A percentile compares a stretch with the other conserved stretches of the same genome.
phyloP scores from a whole-genome alignment of 2,329 filamentous ascomycete genomes.

The Penicillium frequentans region DNA sequence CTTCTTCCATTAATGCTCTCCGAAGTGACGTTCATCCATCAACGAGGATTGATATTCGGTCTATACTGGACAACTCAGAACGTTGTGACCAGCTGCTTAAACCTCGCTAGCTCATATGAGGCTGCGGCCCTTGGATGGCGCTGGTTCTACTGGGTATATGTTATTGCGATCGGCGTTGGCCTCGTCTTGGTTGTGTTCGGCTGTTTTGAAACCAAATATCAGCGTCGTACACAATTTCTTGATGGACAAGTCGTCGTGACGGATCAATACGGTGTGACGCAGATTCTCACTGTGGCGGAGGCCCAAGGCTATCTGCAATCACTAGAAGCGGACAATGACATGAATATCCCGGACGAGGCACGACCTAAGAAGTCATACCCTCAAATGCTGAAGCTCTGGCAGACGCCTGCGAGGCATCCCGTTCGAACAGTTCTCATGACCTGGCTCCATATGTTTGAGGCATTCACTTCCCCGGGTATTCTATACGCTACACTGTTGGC shows the following conservation, averaged over 20 bases:
- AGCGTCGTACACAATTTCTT: conserved; percentile 33
- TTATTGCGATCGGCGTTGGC: conserved; percentile 35
- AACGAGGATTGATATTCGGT: conserved; percentile 38
- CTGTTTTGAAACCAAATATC: conserved; percentile 43
- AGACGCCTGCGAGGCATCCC: conserved; percentile 13
- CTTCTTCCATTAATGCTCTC: conserved; percentile 42
- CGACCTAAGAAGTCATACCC: conserved; percentile 10
- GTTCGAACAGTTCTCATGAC: conserved; percentile 10
- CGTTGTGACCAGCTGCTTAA: conserved; percentile 32
- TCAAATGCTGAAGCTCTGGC: conserved; percentile 37
- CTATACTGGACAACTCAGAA: conserved; percentile 44
- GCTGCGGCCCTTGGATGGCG: conserved; percentile 39
- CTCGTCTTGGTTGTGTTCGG: conserved; percentile 41
- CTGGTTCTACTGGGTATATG: conserved; percentile 46
- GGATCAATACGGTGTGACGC: conserved; percentile 42
- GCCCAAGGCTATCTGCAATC: conserved; percentile 16
- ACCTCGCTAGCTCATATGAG: conserved; percentile 38
- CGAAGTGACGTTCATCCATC: conserved; percentile 44
- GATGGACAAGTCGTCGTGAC: conserved; percentile 39
- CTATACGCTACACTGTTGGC: conserved; percentile 39
- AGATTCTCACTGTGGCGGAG: conserved; percentile 32
- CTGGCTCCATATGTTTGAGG: conserved; percentile 24
- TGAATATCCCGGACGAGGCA: conserved; percentile 12
- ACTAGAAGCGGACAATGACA: conserved; percentile 3
- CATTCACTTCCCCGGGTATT: conserved; percentile 37